Evolutionary conservation across 257 asterid genomes (phyloP), one percentile per base, ranked within the genome.

Genomic region (Vinca minor): DNA sequence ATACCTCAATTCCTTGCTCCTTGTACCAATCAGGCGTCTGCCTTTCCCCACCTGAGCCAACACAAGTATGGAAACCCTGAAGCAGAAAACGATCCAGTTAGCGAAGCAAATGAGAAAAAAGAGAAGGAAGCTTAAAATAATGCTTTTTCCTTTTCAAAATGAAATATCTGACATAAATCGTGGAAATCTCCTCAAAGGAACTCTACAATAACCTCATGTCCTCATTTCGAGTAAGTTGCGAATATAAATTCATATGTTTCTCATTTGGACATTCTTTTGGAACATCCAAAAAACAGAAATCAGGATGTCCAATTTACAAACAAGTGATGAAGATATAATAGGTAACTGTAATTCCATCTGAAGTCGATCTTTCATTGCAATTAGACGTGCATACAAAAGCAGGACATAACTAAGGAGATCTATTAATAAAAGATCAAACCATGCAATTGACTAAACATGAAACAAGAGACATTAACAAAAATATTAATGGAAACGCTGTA

Each of bases 1-100:
- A 60, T 78, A 91, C 96, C 93, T 91, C 96, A 76, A 91, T 88
- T 75, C 98, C 96, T 71, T 88, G 87, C 78, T 88, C 96, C 75
- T 82, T 86, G 86, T 91, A 91, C 98, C 98, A 91, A 34, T 91
- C 96, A 59, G 96, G 95, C n/a, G 94, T 91, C 82, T 91, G 96
- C 71, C 95, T 86, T 68, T 85, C 93, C 59, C 98, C 94, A 64
- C 95, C 95, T 5, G 90, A 73, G 49, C 96, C 98, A 62, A 91
- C 98, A 77, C 96, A 88, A 44, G 98, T 91, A 74, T 91, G 98
- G 80, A 91, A 91, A 42, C 98, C 98, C 98, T 91, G 67, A 59
- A 75, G 69, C 25, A 65, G 65, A 56, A 73, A 59, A 69, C 29
- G 45, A 39, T 21, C 42, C 1, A 23, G 14, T 29, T 62, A 53